Conservation (phyloP, 2,329 filamentous ascomycete species). For the Dothideomycetidae sp. region DNA sequence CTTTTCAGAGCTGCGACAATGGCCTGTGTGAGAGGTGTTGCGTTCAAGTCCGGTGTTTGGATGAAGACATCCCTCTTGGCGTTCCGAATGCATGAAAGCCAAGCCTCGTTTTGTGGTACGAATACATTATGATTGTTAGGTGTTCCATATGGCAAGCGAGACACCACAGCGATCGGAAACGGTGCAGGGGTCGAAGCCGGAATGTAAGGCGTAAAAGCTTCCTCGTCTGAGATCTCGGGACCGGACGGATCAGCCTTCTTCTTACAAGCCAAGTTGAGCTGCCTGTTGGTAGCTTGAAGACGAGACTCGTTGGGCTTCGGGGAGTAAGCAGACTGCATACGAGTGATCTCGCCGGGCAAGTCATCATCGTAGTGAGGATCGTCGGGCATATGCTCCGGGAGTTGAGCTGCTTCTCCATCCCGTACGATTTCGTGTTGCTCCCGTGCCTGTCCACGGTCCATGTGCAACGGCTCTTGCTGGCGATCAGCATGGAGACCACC, state of each 20-base stretch:
- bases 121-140: conserved; percentile 46
- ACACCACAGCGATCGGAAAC: conserved; percentile 59
- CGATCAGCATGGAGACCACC: conserved; percentile 20
- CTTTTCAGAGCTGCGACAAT: conserved; percentile 51
- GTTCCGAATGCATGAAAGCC: conserved; percentile 54
- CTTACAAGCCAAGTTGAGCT: conserved; percentile 36
- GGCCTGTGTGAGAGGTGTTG: conserved; percentile 49
- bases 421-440: conserved; percentile 10
- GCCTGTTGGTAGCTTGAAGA: conserved; percentile 24
- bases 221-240: conserved; percentile 37
- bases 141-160: conserved; percentile 51
- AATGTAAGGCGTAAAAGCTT: conserved; percentile 55
- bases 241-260: conserved; percentile 28
- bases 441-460: conserved; percentile 10
- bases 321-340: conserved; percentile 45
- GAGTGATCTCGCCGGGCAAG: conserved; percentile 45
- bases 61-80: conserved; percentile 56
- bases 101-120: conserved; percentile 63
- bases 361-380: conserved; percentile 51
- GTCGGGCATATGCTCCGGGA: conserved; percentile 43
- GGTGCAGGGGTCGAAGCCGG: conserved; percentile 38
- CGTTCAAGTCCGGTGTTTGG: conserved; percentile 64
- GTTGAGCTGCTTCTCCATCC: conserved; percentile 13
- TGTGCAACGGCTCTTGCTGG: conserved; percentile 16
- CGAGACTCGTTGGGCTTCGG: conserved; percentile 37